These are phyloP conservation scores for Phytophthora vignae DNA, from an alignment of 352 stramenopile genomes.

Conservation along the genomic window DNA sequence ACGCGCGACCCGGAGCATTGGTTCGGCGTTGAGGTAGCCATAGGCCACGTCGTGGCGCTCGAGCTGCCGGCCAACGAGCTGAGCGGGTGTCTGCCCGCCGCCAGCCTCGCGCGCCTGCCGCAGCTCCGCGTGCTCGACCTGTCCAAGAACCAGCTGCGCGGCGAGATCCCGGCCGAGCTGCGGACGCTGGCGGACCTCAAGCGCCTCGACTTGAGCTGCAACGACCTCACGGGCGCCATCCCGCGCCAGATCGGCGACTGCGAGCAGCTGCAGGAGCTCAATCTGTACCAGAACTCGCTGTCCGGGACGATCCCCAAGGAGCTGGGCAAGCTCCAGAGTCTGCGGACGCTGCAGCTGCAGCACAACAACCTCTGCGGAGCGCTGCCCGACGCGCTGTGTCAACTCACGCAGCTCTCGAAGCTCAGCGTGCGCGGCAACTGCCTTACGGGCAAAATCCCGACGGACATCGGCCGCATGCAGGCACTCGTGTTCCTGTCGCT, in stretches of 20 bases:
- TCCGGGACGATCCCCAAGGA: slow-evolving; percentile 61
- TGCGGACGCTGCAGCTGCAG: slow-evolving; percentile 82
- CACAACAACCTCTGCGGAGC: slow-evolving; percentile 80
- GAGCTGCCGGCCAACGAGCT: slow-evolving; percentile 77
- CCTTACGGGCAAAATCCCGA: slow-evolving; percentile 69
- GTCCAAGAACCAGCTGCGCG: slow-evolving; percentile 82
- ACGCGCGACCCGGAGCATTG: slow-evolving; percentile 79
- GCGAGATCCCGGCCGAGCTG: slow-evolving; percentile 66
- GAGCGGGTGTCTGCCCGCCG: slow-evolving; percentile 43
- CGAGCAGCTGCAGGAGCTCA: slow-evolving; percentile 72
- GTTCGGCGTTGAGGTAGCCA: slow-evolving; percentile 78
- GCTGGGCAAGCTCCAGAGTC: slow-evolving; percentile 61
- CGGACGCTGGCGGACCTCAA: slow-evolving; percentile 62
- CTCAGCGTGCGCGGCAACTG: slow-evolving; percentile 84
- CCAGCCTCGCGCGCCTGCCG: slow-evolving; percentile 59
- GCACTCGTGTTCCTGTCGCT: slow-evolving; percentile 86
- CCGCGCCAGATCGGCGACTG: slow-evolving; percentile 57
- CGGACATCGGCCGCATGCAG: slow-evolving; percentile 69
- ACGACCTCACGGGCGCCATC: slow-evolving; percentile 70
- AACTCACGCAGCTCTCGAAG: slow-evolving; percentile 69
- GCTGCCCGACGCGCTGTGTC: slow-evolving; percentile 61
- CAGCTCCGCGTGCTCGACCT: slow-evolving; percentile 80
- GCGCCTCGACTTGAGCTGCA: slow-evolving; percentile 83
- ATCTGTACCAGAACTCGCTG: slow-evolving; percentile 84
- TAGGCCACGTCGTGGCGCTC: slow-evolving; percentile 80